Percentiles rank a stretch among this genome's conserved stretches.
Conservation (phyloP, 2,329 filamentous ascomycete genomes). For the Helminthosporium solani region DNA sequence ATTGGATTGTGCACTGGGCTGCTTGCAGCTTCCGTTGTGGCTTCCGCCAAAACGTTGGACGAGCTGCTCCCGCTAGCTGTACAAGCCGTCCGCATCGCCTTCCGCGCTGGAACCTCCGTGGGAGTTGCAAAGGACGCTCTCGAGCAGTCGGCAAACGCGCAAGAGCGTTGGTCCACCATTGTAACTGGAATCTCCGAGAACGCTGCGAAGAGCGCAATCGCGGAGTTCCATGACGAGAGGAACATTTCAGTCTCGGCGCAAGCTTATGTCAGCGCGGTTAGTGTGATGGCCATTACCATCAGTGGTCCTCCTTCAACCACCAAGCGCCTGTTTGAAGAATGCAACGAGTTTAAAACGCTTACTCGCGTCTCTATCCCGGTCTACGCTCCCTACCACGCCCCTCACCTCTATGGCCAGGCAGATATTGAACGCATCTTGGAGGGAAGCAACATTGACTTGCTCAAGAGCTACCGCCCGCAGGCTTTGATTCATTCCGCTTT, state of each 20-base stretch:
- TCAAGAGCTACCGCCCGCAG: constrained; percentile 46
- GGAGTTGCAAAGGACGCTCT: constrained; percentile 47
- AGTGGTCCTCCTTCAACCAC: constrained; percentile 59
- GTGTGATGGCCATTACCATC: constrained; percentile 60
- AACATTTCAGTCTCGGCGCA: constrained; percentile 51
- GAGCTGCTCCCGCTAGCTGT: constrained; percentile 63
- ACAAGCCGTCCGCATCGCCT: constrained; percentile 65
- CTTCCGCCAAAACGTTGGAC: constrained; percentile 62
- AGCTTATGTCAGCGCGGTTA: constrained; percentile 61
- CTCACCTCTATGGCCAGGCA: constrained; percentile 54
- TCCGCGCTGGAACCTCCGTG: constrained; percentile 58
- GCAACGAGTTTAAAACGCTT: constrained; percentile 50
- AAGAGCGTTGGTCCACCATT: constrained; percentile 67
- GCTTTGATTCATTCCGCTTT: constrained; percentile 50
- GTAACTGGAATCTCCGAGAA: constrained; percentile 58
- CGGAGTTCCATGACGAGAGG: constrained; percentile 59
- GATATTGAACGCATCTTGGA: constrained; percentile 56
- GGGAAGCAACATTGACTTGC: constrained; percentile 40
- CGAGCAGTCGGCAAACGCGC: constrained; percentile 55
- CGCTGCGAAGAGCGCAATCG: constrained; percentile 53
- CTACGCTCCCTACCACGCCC: constrained; percentile 60
- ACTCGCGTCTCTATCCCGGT: constrained; percentile 57
- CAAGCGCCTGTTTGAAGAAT: constrained; percentile 53
- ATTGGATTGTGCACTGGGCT: constrained; percentile 69
- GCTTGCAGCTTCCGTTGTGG: constrained; percentile 68